phyloP scores from a whole-genome alignment of 805 yeast genomes.

The Clavispora santaluciae region DNA sequence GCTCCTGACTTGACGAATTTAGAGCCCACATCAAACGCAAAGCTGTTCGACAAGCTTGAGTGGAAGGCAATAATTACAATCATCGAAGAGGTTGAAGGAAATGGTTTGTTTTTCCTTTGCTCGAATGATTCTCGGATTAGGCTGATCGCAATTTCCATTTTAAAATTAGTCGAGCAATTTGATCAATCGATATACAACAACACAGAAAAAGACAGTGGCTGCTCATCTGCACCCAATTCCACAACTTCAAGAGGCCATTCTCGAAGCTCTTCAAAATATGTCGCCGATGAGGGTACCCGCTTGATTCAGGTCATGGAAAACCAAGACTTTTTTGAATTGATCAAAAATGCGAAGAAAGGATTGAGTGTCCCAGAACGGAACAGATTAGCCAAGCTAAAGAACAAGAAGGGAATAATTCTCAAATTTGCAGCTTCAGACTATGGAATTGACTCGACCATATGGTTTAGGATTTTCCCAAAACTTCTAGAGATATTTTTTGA shows the following conservation, averaged over 20 bases:
- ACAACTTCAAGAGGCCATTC: conserved; percentile 35
- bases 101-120: conserved; percentile 86
- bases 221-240: conserved; percentile 15
- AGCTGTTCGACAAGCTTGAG: conserved; percentile 58
- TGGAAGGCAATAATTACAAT: conserved; percentile 76
- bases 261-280: conserved; percentile 63
- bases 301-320: conserved; percentile 72
- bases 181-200: conserved; percentile 72
- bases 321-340: conserved; percentile 60
- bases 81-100: conserved; percentile 93
- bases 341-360: conserved; percentile 46
- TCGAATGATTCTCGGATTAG: conserved; percentile 79
- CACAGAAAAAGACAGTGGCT: conserved; percentile 23
- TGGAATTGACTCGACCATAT: conserved; percentile 93
- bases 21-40: conserved; percentile 15
- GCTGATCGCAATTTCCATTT: conserved; percentile 66
- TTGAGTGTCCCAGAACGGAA: conserved; percentile 74
- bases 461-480: conserved; percentile 86
- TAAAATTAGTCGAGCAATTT: conserved; percentile 77
- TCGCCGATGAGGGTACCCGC: conserved; percentile 73
- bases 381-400: conserved; percentile 60
- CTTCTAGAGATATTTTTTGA: conserved; percentile 68
- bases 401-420: conserved; percentile 63
- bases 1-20: conserved; percentile 29
- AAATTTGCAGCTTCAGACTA: conserved; percentile 84